phyloP scores from a whole-genome alignment of 2,329 filamentous ascomycete genomes.

The Colletotrichum filicis region DNA sequence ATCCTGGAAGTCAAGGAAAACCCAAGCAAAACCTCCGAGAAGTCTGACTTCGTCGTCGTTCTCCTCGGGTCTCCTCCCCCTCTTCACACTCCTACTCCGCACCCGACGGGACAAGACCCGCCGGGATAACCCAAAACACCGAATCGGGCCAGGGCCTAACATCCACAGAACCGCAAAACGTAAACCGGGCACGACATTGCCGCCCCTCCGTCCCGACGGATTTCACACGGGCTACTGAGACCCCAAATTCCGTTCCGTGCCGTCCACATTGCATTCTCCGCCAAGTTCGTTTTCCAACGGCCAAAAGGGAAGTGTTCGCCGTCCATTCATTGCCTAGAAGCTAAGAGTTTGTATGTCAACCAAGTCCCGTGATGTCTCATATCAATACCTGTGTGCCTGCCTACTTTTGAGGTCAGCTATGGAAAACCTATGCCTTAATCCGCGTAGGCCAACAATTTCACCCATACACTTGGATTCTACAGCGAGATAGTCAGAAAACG shows the following conservation, averaged over 20 bases:
- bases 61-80: not conserved
- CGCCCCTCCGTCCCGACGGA: not conserved
- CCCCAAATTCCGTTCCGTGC: conserved; percentile 1
- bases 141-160: not conserved
- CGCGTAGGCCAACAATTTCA: not conserved
- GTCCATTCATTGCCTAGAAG: not conserved
- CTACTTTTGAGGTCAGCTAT: not conserved
- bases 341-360: not conserved
- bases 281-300: not conserved
- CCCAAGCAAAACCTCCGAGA: no score
- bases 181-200: not conserved
- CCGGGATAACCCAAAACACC: conserved; percentile 10
- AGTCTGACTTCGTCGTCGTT: no score
- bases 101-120: not conserved
- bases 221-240: not conserved
- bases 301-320: not conserved
- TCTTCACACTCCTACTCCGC: not conserved
- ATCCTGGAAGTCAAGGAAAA: no score
- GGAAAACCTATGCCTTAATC: not conserved
- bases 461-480: not conserved
- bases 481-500: no score
- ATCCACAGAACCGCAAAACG: not conserved
- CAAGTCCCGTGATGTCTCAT: not conserved
- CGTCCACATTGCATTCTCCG: not conserved
- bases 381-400: not conserved